Percentiles rank a stretch among this genome's conserved stretches.
Evolutionary conservation across 169 alveolate genomes (phyloP).

Genomic region (Eimeria brunetti): DNA sequence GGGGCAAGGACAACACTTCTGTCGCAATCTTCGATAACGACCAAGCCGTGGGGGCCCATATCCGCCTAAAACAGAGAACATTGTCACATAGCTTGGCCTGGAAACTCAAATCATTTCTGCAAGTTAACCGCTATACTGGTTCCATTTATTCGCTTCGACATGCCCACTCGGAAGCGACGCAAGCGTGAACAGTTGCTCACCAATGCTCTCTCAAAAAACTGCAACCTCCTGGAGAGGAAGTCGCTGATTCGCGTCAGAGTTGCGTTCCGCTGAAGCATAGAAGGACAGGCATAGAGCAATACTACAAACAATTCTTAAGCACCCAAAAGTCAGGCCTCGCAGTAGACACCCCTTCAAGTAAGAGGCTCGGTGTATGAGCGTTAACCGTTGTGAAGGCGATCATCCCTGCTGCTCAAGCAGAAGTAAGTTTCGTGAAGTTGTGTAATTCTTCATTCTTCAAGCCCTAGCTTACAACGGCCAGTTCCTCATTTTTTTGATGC

Average conservation of each 20-base stretch:
- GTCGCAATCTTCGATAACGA: constrained; percentile 66
- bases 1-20: constrained; percentile 62
- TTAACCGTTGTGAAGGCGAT: not conserved
- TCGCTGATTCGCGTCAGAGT: constrained; percentile 76
- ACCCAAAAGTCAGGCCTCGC: not conserved
- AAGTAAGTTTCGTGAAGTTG: not conserved
- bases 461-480: constrained; percentile 1
- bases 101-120: not conserved
- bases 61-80: constrained; percentile 31
- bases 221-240: constrained; percentile 72
- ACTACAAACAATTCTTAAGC: no score
- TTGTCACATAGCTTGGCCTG: not conserved
- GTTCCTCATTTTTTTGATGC: constrained; percentile 38
- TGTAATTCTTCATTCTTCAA: not conserved
- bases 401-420: not conserved
- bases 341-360: not conserved
- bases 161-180: not conserved
- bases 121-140: not conserved
- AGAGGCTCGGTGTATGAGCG: not conserved
- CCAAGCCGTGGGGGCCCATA: constrained; percentile 66
- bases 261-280: constrained; percentile 51
- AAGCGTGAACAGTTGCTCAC: constrained; percentile 6
- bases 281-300: not conserved
- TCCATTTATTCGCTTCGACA: not conserved
- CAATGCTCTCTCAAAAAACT: constrained; percentile 73